Conservation (phyloP, 179 eudicot species). For the Monotropa hypopitys region DNA sequence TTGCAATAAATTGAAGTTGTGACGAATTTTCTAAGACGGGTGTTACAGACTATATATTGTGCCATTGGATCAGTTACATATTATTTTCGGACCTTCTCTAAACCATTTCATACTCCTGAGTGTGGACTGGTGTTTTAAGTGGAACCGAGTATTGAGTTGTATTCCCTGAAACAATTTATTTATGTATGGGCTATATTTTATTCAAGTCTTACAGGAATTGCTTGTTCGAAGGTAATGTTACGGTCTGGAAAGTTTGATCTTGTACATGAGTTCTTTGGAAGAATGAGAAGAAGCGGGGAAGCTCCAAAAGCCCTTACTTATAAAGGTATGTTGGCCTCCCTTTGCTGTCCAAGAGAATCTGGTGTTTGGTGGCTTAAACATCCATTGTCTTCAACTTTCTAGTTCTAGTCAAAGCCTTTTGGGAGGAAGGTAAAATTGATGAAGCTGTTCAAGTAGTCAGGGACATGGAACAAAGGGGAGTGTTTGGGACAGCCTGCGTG, state of each 20-base stretch:
- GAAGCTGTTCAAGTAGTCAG: constrained; percentile 68
- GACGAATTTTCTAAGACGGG: too few species aligned
- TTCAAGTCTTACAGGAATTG: constrained; percentile 19
- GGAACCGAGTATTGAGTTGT: neutral
- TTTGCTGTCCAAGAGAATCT: neutral
- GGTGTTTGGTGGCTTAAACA: constrained; percentile 6
- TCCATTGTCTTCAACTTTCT: constrained; percentile 11
- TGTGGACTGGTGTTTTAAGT: neutral
- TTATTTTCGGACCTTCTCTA: neutral
- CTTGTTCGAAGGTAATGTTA: constrained; percentile 67
- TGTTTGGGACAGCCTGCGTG: constrained; percentile 63
- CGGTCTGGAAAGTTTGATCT: constrained; percentile 60
- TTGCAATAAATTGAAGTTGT: neutral
- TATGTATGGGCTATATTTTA: constrained; percentile 5
- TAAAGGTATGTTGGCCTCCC: constrained; percentile 34
- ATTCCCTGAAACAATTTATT: neutral
- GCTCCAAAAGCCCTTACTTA: constrained; percentile 75
- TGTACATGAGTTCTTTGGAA: constrained; percentile 62
- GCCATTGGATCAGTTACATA: neutral
- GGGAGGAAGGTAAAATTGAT: constrained; percentile 64
- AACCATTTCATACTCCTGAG: neutral
- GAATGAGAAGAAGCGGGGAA: constrained; percentile 63
- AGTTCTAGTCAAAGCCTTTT: constrained; percentile 80
- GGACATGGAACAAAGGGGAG: constrained; percentile 79
- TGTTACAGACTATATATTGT: neutral